Percentiles rank a stretch among this genome's conserved stretches.
Conservation (phyloP, 352 stramenopile species). For the Phytophthora cajani region DNA sequence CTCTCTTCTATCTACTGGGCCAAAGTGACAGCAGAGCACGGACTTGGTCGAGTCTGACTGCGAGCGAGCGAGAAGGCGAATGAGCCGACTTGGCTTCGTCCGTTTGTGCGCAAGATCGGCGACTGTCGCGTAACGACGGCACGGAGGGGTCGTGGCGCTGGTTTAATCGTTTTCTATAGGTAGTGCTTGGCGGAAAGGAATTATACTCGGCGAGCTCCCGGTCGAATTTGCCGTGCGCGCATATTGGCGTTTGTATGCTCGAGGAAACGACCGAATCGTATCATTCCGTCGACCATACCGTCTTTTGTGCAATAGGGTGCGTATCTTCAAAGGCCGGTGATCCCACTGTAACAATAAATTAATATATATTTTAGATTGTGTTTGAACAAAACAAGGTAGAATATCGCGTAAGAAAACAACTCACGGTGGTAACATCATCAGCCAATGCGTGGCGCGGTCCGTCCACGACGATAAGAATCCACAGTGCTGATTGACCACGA, state of each 20-base stretch:
- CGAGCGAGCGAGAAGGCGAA: constrained; percentile 30
- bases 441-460: constrained; percentile 3
- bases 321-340: not conserved
- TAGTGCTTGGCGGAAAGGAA: not conserved
- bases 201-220: constrained; percentile 15
- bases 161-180: not conserved
- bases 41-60: too few relatives aligned
- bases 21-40: too few relatives aligned
- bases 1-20: not conserved
- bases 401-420: not conserved
- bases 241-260: constrained; percentile 23
- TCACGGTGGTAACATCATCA: not conserved
- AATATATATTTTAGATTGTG: not conserved
- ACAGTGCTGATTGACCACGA: not conserved
- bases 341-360: not conserved
- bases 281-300: constrained; percentile 1
- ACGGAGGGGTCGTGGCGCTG: not conserved
- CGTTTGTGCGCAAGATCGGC: constrained; percentile 34
- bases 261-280: constrained; percentile 9
- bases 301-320: not conserved
- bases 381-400: not conserved
- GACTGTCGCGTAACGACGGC: constrained; percentile 32
- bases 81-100: constrained; percentile 21
- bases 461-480: not conserved
- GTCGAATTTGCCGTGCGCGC: constrained; percentile 20